Evolutionary conservation across 2,329 filamentous ascomycete genomes (phyloP).

Genomic region (Triangularia setosa): DNA sequence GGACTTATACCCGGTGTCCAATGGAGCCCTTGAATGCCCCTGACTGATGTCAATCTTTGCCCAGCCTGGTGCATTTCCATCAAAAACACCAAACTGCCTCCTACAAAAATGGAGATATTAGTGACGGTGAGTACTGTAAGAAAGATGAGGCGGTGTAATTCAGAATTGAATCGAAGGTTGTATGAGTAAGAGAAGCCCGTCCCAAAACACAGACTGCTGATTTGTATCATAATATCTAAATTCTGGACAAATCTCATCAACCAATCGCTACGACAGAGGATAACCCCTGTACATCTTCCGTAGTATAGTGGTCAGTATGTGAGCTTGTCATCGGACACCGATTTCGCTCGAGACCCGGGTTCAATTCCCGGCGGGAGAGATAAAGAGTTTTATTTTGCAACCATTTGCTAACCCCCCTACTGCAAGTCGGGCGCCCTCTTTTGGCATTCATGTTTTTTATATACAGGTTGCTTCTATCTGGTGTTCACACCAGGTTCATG

Average conservation of each 20-base stretch:
- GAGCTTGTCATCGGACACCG: slow-evolving; percentile 4
- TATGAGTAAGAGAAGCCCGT: no score
- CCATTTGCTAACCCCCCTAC: no score
- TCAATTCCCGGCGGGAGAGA: slow-evolving; percentile 11
- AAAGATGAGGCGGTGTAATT: background rate
- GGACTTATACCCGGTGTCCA: background rate
- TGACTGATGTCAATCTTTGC: background rate
- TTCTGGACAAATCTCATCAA: background rate
- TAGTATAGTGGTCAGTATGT: slow-evolving; percentile 12
- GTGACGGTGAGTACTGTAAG: no score
- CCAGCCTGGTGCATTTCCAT: background rate
- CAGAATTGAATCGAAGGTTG: no score
- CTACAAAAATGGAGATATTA: no score
- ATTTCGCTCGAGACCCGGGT: slow-evolving; percentile 9
- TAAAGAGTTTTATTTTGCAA: background rate
- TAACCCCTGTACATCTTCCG: slow-evolving; percentile 8
- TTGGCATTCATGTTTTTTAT: no score
- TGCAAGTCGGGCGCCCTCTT: no score
- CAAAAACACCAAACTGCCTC: background rate
- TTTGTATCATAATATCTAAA: no score
- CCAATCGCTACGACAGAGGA: slow-evolving; percentile 6
- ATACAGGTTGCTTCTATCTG: no score
- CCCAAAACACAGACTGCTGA: no score
- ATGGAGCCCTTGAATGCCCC: background rate
- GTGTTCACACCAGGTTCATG: no score